Evolutionary conservation across 495 filamentous ascomycete genomes (phyloP).

Genomic region (Hapsidospora chrysogenum): DNA sequence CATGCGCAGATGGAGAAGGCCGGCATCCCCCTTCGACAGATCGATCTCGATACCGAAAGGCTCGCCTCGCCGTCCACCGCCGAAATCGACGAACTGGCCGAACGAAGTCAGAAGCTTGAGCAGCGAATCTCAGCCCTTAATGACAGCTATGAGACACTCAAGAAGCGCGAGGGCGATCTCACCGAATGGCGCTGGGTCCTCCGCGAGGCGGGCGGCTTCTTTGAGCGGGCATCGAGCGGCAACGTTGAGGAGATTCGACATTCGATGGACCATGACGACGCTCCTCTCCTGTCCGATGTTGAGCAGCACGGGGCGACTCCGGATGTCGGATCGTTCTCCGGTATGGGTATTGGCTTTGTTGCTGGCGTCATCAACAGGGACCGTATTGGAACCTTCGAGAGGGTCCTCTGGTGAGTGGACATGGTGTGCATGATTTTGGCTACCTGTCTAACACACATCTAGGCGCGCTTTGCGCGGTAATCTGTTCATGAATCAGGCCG

Average conservation of each 20-base stretch:
- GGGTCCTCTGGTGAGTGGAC: slow-evolving; percentile 97
- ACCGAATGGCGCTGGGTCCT: slow-evolving; percentile 97
- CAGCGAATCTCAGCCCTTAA: slow-evolving; percentile 81
- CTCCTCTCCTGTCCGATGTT: slow-evolving; percentile 67
- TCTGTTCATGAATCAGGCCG: slow-evolving; percentile 99
- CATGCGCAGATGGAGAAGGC: slow-evolving; percentile 88
- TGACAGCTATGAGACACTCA: slow-evolving; percentile 94
- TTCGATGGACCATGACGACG: slow-evolving; percentile 76
- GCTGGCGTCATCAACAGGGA: slow-evolving; percentile 90
- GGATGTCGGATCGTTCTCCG: slow-evolving; percentile 71
- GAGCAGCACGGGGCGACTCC: slow-evolving; percentile 66
- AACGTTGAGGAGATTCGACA: slow-evolving; percentile 92
- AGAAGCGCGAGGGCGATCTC: slow-evolving; percentile 91
- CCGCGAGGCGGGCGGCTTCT: slow-evolving; percentile 88
- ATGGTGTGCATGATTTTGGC: too few relatives aligned
- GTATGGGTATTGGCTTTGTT: slow-evolving; percentile 99
- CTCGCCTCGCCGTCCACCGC: slow-evolving; percentile 73
- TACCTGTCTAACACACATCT: too few relatives aligned
- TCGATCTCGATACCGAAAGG: slow-evolving; percentile 71
- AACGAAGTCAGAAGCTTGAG: slow-evolving; percentile 81
- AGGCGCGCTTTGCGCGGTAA: slow-evolving; percentile 91
- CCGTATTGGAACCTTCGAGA: slow-evolving; percentile 85
- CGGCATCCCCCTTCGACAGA: slow-evolving; percentile 60
- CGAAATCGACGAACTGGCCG: slow-evolving; percentile 89
- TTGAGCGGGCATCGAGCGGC: slow-evolving; percentile 86